These are phyloP conservation scores for Lentinula novae-zelandiae DNA, from an alignment of 1,284 basidiomycete species.

Conservation along the genomic window DNA sequence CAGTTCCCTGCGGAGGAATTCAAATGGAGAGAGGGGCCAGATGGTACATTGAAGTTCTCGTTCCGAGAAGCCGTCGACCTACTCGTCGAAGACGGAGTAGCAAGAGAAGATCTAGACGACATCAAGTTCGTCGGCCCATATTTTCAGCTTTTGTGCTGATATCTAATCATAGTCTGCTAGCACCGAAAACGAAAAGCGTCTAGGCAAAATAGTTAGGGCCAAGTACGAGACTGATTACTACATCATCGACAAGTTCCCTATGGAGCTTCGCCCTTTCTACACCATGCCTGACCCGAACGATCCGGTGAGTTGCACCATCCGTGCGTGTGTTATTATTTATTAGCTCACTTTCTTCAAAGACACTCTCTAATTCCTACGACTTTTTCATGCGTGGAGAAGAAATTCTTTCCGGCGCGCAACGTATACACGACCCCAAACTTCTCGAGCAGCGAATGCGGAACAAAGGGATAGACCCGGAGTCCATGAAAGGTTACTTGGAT, in stretches of 20 bases:
- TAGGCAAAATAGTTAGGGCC: constrained; percentile 84
- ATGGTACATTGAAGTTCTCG: constrained; percentile 77
- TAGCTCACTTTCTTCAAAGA: constrained; percentile 35
- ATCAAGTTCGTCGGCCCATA: constrained; percentile 61
- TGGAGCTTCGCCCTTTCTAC: constrained; percentile 94
- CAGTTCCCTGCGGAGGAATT: constrained; percentile 94
- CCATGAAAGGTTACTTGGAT: constrained; percentile 90
- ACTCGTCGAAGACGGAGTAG: constrained; percentile 80
- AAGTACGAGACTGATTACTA: constrained; percentile 98
- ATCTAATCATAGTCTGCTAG: constrained; percentile 32
- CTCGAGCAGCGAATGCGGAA: constrained; percentile 82
- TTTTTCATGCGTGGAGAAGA: constrained; percentile 99
- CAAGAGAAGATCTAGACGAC: constrained; percentile 75
- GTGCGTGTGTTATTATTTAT: constrained; percentile 3
- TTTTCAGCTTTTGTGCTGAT: not conserved
- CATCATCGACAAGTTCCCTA: constrained; percentile 96
- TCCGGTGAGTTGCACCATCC: constrained; percentile 50
- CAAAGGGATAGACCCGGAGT: constrained; percentile 80
- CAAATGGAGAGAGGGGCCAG: constrained; percentile 79
- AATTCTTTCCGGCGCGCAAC: constrained; percentile 96
- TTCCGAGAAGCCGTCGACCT: constrained; percentile 89
- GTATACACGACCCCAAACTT: constrained; percentile 88
- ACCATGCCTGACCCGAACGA: constrained; percentile 94
- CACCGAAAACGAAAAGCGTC: constrained; percentile 90
- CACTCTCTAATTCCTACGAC: constrained; percentile 97